phyloP scores from a whole-genome alignment of 768 basidiomycete species.

The Boletus bicolor region DNA sequence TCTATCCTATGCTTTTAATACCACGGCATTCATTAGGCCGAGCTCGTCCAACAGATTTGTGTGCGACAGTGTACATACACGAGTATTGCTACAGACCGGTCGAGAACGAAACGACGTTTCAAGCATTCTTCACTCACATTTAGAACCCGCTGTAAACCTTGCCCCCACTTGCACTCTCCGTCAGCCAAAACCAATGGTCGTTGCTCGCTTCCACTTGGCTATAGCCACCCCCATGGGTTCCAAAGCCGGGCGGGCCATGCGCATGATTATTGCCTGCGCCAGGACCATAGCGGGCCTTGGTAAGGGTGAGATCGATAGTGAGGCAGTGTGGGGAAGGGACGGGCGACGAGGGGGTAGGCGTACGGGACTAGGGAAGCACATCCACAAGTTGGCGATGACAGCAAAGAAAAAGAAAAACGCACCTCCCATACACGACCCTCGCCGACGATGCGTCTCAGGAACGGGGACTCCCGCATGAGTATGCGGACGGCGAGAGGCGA shows the following conservation, averaged over 20 bases:
- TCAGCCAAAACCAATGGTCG: constrained; percentile 27
- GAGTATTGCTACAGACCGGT: background rate
- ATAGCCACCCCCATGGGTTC: constrained; percentile 16
- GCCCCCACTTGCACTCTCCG: constrained; percentile 9
- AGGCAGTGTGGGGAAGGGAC: constrained; percentile 4
- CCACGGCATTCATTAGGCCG: background rate
- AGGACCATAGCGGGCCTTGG: constrained; percentile 11
- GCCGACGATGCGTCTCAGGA: constrained; percentile 45
- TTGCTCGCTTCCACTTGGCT: constrained; percentile 15
- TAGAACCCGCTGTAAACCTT: background rate
- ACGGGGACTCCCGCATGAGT: constrained; percentile 40
- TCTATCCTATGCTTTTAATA: background rate
- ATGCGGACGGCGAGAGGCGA: constrained; percentile 40
- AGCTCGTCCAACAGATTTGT: no score
- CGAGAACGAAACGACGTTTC: background rate
- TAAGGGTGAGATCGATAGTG: constrained; percentile 12
- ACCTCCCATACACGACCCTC: constrained; percentile 56
- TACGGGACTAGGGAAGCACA: constrained; percentile 9
- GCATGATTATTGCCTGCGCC: constrained; percentile 12
- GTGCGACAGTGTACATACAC: background rate
- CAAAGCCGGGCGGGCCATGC: constrained; percentile 16
- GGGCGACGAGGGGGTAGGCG: constrained; percentile 8
- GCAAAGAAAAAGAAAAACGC: constrained; percentile 17
- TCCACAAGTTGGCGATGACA: background rate
- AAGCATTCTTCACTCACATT: background rate